phyloP scores from a whole-genome alignment of 164 flowering plant species.

The Macadamia integrifolia region DNA sequence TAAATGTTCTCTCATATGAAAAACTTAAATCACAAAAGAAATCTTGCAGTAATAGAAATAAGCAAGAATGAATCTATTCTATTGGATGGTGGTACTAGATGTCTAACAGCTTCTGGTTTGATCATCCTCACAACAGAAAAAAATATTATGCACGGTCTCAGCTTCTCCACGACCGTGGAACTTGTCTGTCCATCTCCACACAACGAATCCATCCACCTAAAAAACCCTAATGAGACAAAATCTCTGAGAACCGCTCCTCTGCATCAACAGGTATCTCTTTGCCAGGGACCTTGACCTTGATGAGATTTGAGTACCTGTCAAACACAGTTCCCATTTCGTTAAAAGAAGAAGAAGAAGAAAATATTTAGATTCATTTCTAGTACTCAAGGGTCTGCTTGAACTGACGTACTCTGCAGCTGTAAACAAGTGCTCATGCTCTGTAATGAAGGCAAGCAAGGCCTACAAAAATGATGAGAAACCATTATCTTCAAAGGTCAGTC shows the following conservation, averaged over 20 bases:
- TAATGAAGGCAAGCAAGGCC: conserved; percentile 91
- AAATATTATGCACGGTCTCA: too few species aligned
- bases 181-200: too few species aligned
- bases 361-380: background rate
- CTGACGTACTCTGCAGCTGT: conserved; percentile 73
- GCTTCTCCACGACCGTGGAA: too few species aligned
- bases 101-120: too few species aligned
- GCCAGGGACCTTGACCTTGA: conserved; percentile 88
- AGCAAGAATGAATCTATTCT: too few species aligned
- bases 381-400: background rate
- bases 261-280: conserved; percentile 88
- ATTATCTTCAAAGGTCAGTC: background rate
- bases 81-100: too few species aligned
- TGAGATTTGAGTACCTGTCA: conserved; percentile 73
- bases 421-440: conserved; percentile 80
- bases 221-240: conserved; percentile 40
- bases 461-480: conserved; percentile 22
- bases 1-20: too few species aligned
- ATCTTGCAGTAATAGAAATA: too few species aligned
- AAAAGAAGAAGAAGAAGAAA: background rate
- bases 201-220: too few species aligned
- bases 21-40: too few species aligned
- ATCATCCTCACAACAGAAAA: too few species aligned
- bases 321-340: background rate
- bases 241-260: conserved; percentile 55